Evolutionary conservation across 2,329 filamentous ascomycete genomes (phyloP).

Genomic region (Pseudogymnoascus sp.): DNA sequence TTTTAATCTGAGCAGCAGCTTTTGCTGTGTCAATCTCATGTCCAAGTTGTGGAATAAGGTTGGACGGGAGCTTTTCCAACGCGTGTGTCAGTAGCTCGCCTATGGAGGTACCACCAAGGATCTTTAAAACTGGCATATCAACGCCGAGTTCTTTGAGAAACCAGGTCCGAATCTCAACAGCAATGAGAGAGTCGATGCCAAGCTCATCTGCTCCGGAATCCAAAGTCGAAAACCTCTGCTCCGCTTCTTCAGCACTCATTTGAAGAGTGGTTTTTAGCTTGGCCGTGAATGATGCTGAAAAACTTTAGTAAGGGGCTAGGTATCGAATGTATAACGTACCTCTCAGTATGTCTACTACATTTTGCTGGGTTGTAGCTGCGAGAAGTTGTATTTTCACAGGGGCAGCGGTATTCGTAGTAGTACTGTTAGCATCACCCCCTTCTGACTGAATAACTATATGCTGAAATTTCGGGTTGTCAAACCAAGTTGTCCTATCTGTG

Average conservation of each 20-base stretch:
- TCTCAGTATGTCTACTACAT: neutral
- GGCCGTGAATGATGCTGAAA: constrained; percentile 6
- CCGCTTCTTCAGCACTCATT: neutral
- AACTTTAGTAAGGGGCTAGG: neutral
- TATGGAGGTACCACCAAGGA: constrained; percentile 32
- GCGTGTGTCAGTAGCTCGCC: constrained; percentile 11
- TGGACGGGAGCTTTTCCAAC: neutral
- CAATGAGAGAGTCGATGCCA: constrained; percentile 27
- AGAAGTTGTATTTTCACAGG: neutral
- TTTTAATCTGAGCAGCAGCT: neutral
- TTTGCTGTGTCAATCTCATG: neutral
- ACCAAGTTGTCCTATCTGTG: constrained; percentile 12
- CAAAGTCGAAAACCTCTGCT: neutral
- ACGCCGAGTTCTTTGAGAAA: constrained; percentile 38
- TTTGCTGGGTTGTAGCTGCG: neutral
- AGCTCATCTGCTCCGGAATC: constrained; percentile 26
- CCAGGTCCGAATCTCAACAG: constrained; percentile 35
- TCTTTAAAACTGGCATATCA: constrained; percentile 40
- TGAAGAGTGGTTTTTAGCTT: constrained; percentile 11
- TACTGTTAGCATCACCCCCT: neutral
- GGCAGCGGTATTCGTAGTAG: constrained; percentile 1
- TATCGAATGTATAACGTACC: neutral
- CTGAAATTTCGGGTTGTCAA: constrained; percentile 16
- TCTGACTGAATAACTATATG: neutral
- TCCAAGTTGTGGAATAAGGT: neutral